Evolutionary conservation across 768 basidiomycete species (phyloP).

Genomic region (Lentinus brumalis): DNA sequence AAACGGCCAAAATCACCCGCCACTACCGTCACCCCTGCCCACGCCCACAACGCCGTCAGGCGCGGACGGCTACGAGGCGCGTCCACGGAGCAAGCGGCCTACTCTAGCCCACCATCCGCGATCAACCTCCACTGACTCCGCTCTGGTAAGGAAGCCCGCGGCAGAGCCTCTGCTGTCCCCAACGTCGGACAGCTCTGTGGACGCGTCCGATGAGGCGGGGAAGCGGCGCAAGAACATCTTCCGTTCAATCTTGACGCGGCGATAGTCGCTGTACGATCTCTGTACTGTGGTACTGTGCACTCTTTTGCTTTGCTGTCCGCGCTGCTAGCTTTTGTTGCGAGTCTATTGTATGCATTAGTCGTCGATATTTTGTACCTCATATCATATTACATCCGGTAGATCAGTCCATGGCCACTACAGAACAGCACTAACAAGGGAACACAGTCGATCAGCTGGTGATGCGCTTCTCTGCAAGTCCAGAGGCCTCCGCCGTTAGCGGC

Average conservation of each 20-base stretch:
- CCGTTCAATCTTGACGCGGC: slow-evolving; percentile 42
- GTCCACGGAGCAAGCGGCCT: slow-evolving; percentile 8
- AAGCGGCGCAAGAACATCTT: slow-evolving; percentile 42
- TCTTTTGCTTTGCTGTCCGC: neutral
- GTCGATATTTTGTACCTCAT: slow-evolving; percentile 18
- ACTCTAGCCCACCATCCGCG: slow-evolving; percentile 27
- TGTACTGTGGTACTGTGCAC: neutral
- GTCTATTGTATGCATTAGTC: slow-evolving; percentile 16
- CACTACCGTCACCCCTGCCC: slow-evolving; percentile 4
- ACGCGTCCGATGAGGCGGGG: slow-evolving; percentile 19
- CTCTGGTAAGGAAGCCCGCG: slow-evolving; percentile 19
- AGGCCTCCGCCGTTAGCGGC: slow-evolving; percentile 34
- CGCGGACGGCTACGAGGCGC: slow-evolving; percentile 1
- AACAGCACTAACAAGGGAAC: neutral
- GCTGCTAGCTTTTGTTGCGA: neutral
- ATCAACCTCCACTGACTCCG: slow-evolving; percentile 31
- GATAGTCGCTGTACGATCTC: slow-evolving; percentile 25
- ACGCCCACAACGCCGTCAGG: neutral
- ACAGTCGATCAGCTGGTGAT: slow-evolving; percentile 2
- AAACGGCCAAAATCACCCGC: neutral
- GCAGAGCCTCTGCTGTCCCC: slow-evolving; percentile 12
- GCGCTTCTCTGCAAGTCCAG: slow-evolving; percentile 8
- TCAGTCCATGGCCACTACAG: slow-evolving; percentile 15
- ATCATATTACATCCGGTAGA: slow-evolving; percentile 21
- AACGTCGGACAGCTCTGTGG: slow-evolving; percentile 9